Percentiles rank a stretch among this genome's conserved stretches.
Conservation (phyloP, 805 yeast genomes). For the Saturnispora galanensis region DNA sequence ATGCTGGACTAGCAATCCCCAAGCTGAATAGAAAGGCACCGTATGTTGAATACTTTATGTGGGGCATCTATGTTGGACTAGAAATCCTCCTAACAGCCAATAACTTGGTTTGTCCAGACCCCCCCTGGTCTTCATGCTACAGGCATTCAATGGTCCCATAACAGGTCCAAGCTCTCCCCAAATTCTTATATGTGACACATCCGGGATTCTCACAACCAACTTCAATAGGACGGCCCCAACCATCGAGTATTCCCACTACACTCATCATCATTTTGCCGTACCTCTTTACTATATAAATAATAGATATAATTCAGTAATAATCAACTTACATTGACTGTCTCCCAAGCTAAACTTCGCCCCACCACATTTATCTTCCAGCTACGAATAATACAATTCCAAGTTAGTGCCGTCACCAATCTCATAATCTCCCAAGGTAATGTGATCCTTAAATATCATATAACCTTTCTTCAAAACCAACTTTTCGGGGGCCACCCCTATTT, state of each 20-base stretch:
- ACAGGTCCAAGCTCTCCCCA: too few relatives aligned
- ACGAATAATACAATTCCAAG: constrained; percentile 72
- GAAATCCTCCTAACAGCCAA: background rate
- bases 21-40: constrained; percentile 27
- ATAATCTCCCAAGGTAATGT: constrained; percentile 86
- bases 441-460: constrained; percentile 75
- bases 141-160: too few relatives aligned
- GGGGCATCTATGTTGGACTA: constrained; percentile 8
- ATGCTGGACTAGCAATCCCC: background rate
- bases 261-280: too few relatives aligned
- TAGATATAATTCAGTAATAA: too few relatives aligned
- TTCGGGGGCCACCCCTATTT: constrained; percentile 65
- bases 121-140: too few relatives aligned
- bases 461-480: constrained; percentile 75
- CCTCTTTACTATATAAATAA: too few relatives aligned
- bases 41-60: constrained; percentile 34
- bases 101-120: too few relatives aligned
- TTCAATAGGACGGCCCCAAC: too few relatives aligned
- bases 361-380: constrained; percentile 5
- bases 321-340: too few relatives aligned
- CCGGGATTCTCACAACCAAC: too few relatives aligned
- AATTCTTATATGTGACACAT: too few relatives aligned
- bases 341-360: background rate
- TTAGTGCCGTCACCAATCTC: constrained; percentile 87
- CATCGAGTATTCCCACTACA: too few relatives aligned